Conservation (phyloP, 2,329 filamentous ascomycete species). For the Nannizzia gypsea region DNA sequence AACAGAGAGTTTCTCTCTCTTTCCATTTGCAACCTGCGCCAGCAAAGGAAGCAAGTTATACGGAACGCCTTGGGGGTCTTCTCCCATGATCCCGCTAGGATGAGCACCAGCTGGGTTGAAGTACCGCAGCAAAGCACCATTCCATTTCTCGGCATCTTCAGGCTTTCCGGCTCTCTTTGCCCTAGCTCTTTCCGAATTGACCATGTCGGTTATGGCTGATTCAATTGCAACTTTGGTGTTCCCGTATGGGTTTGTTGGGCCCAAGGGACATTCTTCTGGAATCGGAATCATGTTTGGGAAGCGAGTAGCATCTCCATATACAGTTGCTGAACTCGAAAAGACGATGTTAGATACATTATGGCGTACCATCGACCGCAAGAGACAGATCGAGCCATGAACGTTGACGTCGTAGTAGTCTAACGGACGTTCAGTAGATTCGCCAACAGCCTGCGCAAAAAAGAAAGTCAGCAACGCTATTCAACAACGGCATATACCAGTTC, state of each 20-base stretch:
- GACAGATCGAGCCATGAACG: conserved; percentile 78
- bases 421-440: conserved; percentile 85
- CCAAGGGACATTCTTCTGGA: conserved; percentile 89
- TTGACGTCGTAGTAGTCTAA: conserved; percentile 98
- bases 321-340: conserved; percentile 95
- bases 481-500: neutral
- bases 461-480: neutral
- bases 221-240: conserved; percentile 93
- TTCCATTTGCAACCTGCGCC: conserved; percentile 89
- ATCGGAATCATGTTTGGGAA: conserved; percentile 98
- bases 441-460: conserved; percentile 59
- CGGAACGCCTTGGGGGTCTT: conserved; percentile 89
- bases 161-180: conserved; percentile 66
- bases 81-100: conserved; percentile 92
- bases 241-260: conserved; percentile 94
- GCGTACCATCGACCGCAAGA: conserved; percentile 75
- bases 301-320: conserved; percentile 94
- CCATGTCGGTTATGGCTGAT: conserved; percentile 77
- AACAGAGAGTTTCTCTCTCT: conserved; percentile 84
- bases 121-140: conserved; percentile 84
- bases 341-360: conserved; percentile 94
- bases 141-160: conserved; percentile 67
- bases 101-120: conserved; percentile 96
- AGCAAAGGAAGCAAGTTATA: conserved; percentile 92
- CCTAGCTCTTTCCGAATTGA: conserved; percentile 76